These are phyloP conservation scores for Plasmodium blacklocki DNA, from an alignment of 169 alveolate genomes.

Conservation along the genomic window DNA sequence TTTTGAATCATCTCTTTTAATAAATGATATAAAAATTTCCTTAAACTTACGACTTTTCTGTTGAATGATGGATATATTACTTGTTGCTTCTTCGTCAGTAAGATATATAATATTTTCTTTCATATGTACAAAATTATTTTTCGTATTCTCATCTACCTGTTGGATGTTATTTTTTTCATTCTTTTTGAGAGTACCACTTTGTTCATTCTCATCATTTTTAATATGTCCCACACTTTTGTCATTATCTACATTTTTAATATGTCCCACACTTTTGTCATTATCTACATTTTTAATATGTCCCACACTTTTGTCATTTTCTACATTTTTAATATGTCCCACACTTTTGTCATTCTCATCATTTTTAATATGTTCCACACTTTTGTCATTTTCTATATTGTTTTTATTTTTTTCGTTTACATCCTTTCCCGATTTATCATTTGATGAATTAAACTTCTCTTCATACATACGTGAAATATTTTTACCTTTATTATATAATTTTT, in stretches of 20 bases:
- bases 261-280: background rate
- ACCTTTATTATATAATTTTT: background rate
- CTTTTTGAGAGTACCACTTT: background rate
- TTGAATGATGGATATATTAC: background rate
- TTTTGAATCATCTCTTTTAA: conserved; percentile 37
- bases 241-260: background rate
- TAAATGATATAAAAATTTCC: conserved; percentile 34
- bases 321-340: background rate
- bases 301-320: background rate
- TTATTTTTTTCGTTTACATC: conserved; percentile 9
- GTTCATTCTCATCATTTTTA: background rate
- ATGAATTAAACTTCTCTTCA: too few relatives aligned
- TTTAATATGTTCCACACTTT: too few relatives aligned
- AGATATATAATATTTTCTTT: conserved; percentile 6
- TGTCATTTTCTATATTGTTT: background rate
- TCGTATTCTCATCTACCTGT: too few relatives aligned
- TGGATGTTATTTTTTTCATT: background rate
- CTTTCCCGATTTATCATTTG: background rate
- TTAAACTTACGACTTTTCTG: conserved; percentile 31
- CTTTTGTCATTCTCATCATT: too few relatives aligned
- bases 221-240: background rate
- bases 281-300: background rate
- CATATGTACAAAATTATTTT: too few relatives aligned
- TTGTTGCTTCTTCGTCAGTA: background rate
- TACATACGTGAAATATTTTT: too few relatives aligned